Evolutionary conservation across 2,329 filamentous ascomycete genomes (phyloP).

Genomic region (Passalora sequoiae): DNA sequence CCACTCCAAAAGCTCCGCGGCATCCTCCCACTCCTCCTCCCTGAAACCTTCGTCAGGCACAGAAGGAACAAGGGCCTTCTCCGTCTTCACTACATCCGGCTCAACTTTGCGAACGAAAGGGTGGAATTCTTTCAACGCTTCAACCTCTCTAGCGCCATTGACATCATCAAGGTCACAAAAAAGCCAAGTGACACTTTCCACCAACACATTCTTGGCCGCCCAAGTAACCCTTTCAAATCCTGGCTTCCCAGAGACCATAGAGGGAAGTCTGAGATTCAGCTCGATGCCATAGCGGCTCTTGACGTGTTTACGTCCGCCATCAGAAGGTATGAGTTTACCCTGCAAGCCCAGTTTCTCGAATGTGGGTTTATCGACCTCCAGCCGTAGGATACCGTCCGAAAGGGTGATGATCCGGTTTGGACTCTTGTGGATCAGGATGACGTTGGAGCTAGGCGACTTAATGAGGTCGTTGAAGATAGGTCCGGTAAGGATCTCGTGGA

Average conservation of each 20-base stretch:
- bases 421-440: conserved; percentile 53
- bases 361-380: conserved; percentile 73
- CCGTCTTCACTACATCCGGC: conserved; percentile 25
- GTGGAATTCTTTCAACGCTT: conserved; percentile 27
- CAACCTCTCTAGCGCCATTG: conserved; percentile 2
- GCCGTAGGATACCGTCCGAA: conserved; percentile 63
- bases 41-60: conserved; percentile 21
- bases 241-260: conserved; percentile 79
- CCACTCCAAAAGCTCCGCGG: conserved; percentile 67
- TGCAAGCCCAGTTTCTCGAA: conserved; percentile 79
- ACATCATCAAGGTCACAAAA: conserved; percentile 54
- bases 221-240: conserved; percentile 73
- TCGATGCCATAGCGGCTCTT: conserved; percentile 74
- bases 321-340: conserved; percentile 57
- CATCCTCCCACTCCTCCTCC: conserved; percentile 55
- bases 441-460: conserved; percentile 52
- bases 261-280: conserved; percentile 64
- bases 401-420: conserved; percentile 65
- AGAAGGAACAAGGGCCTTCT: conserved; percentile 28
- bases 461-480: conserved; percentile 81
- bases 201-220: conserved; percentile 73
- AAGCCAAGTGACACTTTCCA: conserved; percentile 65
- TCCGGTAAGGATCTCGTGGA: conserved; percentile 65
- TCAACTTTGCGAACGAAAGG: conserved; percentile 30
- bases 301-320: conserved; percentile 55